Conservation (phyloP, 1,284 basidiomycete genomes). For the Puccinia hordei region DNA sequence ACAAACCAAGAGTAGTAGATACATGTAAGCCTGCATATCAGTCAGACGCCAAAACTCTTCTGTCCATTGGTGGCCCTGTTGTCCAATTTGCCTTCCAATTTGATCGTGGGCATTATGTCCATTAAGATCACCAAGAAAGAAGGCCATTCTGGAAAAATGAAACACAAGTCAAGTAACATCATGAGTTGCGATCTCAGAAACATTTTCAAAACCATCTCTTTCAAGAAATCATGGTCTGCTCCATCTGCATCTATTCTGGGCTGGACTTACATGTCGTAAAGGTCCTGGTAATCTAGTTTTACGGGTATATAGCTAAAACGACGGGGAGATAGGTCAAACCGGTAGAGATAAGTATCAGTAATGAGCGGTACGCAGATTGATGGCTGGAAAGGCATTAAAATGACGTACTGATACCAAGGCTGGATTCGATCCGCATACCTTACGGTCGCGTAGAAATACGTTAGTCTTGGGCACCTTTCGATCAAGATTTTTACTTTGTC, state of each 20-base stretch:
- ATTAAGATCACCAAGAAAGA: slow-evolving; percentile 62
- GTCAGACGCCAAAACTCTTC: slow-evolving; percentile 60
- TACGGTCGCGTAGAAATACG: not conserved
- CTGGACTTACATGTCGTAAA: slow-evolving; percentile 57
- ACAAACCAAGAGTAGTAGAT: slow-evolving; percentile 29
- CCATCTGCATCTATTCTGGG: slow-evolving; percentile 28
- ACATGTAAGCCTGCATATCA: slow-evolving; percentile 60
- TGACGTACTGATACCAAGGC: slow-evolving; percentile 57
- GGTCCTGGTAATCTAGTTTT: slow-evolving; percentile 59
- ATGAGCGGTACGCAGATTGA: not conserved
- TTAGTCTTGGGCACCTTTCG: not conserved
- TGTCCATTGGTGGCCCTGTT: slow-evolving; percentile 59
- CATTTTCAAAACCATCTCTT: not conserved
- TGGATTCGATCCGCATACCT: slow-evolving; percentile 57
- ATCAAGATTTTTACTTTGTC: not conserved
- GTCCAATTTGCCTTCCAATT: slow-evolving; percentile 60
- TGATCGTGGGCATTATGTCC: slow-evolving; percentile 59
- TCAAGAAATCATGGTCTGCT: slow-evolving; percentile 3
- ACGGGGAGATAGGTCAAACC: not conserved
- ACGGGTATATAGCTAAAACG: slow-evolving; percentile 55
- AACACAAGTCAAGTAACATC: slow-evolving; percentile 55
- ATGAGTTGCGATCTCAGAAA: slow-evolving; percentile 53
- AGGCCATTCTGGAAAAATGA: slow-evolving; percentile 59
- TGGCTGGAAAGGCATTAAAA: not conserved
- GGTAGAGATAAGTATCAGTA: not conserved